phyloP scores from a whole-genome alignment of 345 rosid genomes.

The Lumnitzera littorea region DNA sequence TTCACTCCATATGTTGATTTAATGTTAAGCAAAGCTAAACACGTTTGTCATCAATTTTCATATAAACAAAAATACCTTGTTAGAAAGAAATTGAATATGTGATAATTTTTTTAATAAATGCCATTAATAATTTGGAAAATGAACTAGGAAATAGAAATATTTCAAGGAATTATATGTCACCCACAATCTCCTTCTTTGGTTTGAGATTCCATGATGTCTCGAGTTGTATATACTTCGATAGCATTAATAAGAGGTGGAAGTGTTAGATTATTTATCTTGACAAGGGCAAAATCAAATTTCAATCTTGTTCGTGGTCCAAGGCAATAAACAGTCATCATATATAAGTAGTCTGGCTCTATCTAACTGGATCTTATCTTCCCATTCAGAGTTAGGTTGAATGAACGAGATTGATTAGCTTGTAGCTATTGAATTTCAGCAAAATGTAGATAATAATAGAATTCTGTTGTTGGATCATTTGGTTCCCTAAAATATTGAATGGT shows the following conservation, averaged over 20 bases:
- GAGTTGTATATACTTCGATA: conserved; percentile 21
- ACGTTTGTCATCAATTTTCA: background rate
- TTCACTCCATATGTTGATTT: conserved; percentile 15
- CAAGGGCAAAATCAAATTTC: conserved; percentile 13
- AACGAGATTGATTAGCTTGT: too few species aligned
- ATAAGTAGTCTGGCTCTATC: too few species aligned
- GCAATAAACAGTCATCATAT: background rate
- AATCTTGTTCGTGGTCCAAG: conserved; percentile 13
- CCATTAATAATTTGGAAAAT: background rate
- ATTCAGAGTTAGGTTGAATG: too few species aligned
- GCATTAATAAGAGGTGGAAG: conserved; percentile 29
- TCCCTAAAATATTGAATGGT: too few species aligned
- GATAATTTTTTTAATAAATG: too few species aligned
- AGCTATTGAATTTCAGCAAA: too few species aligned
- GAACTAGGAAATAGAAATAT: too few species aligned
- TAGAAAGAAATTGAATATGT: background rate
- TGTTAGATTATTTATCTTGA: conserved; percentile 10
- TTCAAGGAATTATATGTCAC: background rate
- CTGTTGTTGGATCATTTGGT: too few species aligned
- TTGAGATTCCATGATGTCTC: conserved; percentile 16
- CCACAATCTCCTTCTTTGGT: conserved; percentile 33
- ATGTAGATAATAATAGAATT: too few species aligned
- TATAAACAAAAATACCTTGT: background rate
- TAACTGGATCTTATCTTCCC: too few species aligned
- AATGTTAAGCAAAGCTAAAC: conserved; percentile 25